Base-by-base conservation (phyloP, 1,284 basidiomycete species). In the Bondarzewia mesenterica region DNA sequence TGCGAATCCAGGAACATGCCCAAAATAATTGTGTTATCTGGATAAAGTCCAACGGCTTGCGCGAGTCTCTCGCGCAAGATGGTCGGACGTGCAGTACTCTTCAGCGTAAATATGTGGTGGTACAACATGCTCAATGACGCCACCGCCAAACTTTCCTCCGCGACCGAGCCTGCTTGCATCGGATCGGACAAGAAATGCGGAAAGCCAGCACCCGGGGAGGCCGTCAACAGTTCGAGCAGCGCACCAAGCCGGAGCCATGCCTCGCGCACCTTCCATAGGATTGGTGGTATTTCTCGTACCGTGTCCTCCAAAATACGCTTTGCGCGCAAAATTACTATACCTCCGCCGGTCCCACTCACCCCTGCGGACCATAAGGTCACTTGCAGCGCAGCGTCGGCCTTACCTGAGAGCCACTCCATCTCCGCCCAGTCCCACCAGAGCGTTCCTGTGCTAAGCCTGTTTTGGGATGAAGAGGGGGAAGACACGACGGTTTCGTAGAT, bases 371-470 rank as follows among this genome's bases (percentile, higher is more conserved):
- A 73, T 42, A 82, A 59, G 29, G 82, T 68, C 38, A 83, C 68
- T 37, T 71, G 64, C 22, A 79, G 60, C 10, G 81, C 74, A 32
- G 71, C 69, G 36, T 77, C 74, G 16, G 66, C 56, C 27, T 73
- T 59, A 0, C 77, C 75, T 10, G 71, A 66, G n/a, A 89, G 65
- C 85, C 85, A 93, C 63, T 95, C 92, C 77, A 93, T 78, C 60
- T 93, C 86, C 0, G 86, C 88, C 90, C 91, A 96, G 44, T 86
- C 80, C 69, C 85, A 89, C 86, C 89, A 93, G 37, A 96, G 60
- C 52, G 68, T 67, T 16, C 72, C 68, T n/a, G 68, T 61, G 39
- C 67, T 72, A 7, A 60, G 54, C 21, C 65, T 60, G 7, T 58
- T 62, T 3, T 62, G 57, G 21, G 64, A 49, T 10, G 67, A 63